Base-by-base conservation (phyloP, 2,329 filamentous ascomycete species). In the Corinectria fuckeliana region DNA sequence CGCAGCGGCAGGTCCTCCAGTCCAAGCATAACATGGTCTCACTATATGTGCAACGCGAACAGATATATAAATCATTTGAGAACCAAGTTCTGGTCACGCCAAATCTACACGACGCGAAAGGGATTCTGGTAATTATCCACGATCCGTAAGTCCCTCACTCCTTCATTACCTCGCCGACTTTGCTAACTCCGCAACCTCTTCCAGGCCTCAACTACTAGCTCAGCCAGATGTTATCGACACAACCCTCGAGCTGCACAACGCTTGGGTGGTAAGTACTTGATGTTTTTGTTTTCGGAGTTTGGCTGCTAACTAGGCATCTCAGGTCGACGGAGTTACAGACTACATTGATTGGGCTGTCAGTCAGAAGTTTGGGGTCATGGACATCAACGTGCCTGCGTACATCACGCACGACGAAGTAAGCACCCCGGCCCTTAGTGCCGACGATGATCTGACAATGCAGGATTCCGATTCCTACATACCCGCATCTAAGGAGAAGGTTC, bases 311-410 rank as follows among this genome's bases (percentile, higher is more conserved):
- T 18, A n/a, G n/a, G n/a, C n/a, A 20, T 77, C 50, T 13, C 49
- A 97, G 93, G 87, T 91, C 78, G 93, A 98, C 81, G 85, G 87
- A 48, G 85, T 93, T 45, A 87, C 88, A 71, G 85, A 88, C 25
- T 97, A 97, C 74, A 87, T 97, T 63, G 88, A 90, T 59, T 97
- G 93, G 92, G 92, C 92, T 0, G 76, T 88, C 18, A 78, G 83
- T n/a, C 85, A 92, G 58, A 87, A 85, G 14, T 96, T 94, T 70
- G 92, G 88, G 1, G 87, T 98, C 20, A 90, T 99, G 69, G 95
- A 99, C 73, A 86, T 97, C 58, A 98, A 98, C 65, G 84, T 99
- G 3, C 94, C 94, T 0, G 89, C 89, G 64, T 87, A 93, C 69
- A 81, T 93, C 48, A 88, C 89, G 1, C 82, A 84, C 18, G 80